phyloP scores from a whole-genome alignment of 441 rosid species.

The Euphorbia schlechtendalii region DNA sequence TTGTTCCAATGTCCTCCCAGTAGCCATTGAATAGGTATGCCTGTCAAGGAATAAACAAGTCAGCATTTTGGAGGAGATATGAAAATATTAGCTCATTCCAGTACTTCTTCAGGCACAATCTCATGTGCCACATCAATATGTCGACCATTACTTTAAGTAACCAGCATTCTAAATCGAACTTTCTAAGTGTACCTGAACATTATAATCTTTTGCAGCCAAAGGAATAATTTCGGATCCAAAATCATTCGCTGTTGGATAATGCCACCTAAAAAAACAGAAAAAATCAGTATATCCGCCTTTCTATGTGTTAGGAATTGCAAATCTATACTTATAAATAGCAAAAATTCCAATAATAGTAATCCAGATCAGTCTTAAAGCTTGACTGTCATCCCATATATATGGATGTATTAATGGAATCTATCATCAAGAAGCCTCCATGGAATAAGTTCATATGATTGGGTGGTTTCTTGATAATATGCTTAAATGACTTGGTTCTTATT shows the following conservation, averaged over 20 bases:
- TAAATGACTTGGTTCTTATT: neutral
- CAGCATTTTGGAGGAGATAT: constrained; percentile 10
- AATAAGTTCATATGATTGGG: neutral
- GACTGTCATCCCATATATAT: neutral
- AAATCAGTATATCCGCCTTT: neutral
- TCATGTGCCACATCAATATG: neutral
- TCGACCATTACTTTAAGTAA: neutral
- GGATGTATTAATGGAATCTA: neutral
- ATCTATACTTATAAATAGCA: neutral
- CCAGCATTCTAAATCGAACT: neutral
- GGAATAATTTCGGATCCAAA: constrained; percentile 88
- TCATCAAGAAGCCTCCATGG: neutral
- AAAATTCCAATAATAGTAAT: neutral
- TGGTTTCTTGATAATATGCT: neutral
- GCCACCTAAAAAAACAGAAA: constrained; percentile 31
- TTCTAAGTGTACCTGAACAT: constrained; percentile 37
- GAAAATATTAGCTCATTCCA: constrained; percentile 1
- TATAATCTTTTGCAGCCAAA: constrained; percentile 46
- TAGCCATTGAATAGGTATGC: constrained; percentile 66
- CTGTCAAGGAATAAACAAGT: constrained; percentile 28
- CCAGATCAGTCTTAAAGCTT: neutral
- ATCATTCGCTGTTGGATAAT: constrained; percentile 71
- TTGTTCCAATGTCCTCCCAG: constrained; percentile 89
- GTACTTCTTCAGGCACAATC: neutral
- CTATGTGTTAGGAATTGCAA: neutral